phyloP scores from a whole-genome alignment of 1,284 basidiomycete genomes.

The Ganoderma sp. region DNA sequence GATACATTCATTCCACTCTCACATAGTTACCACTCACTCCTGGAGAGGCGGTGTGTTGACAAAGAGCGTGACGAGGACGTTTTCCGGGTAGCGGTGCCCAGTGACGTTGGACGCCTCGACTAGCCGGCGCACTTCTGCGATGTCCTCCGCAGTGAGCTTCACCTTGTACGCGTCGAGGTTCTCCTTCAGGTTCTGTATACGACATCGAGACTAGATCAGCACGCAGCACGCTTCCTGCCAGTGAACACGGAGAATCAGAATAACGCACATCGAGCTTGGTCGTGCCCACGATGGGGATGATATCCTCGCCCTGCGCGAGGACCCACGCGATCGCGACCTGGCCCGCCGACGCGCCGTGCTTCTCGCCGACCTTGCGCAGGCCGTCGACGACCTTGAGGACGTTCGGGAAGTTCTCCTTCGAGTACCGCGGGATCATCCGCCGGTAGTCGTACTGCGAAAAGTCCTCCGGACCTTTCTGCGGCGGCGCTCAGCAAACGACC shows the following conservation, averaged over 20 bases:
- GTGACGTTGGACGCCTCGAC: constrained; percentile 33
- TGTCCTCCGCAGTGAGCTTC: constrained; percentile 39
- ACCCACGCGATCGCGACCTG: constrained; percentile 55
- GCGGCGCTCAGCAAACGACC: too few relatives aligned
- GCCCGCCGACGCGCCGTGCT: constrained; percentile 41
- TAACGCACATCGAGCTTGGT: constrained; percentile 30
- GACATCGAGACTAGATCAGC: not conserved
- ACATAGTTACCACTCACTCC: not conserved
- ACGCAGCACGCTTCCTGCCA: not conserved
- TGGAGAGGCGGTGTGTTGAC: constrained; percentile 27
- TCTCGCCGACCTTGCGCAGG: constrained; percentile 41
- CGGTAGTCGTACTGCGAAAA: constrained; percentile 57
- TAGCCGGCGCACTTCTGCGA: constrained; percentile 36
- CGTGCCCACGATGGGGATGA: constrained; percentile 49
- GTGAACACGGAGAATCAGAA: not conserved
- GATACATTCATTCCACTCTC: too few relatives aligned
- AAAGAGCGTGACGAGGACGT: constrained; percentile 15
- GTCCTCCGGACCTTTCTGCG: constrained; percentile 45
- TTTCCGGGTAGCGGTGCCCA: constrained; percentile 25
- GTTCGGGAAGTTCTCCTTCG: constrained; percentile 51
- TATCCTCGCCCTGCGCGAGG: constrained; percentile 43
- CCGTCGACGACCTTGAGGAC: constrained; percentile 50
- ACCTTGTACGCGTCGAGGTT: constrained; percentile 40
- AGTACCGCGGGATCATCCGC: constrained; percentile 40
- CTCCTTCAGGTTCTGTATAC: constrained; percentile 41